Percentiles rank a stretch among this genome's conserved stretches.
Conservation (phyloP, 805 yeast genomes). For the Ogataea nonfermentans region DNA sequence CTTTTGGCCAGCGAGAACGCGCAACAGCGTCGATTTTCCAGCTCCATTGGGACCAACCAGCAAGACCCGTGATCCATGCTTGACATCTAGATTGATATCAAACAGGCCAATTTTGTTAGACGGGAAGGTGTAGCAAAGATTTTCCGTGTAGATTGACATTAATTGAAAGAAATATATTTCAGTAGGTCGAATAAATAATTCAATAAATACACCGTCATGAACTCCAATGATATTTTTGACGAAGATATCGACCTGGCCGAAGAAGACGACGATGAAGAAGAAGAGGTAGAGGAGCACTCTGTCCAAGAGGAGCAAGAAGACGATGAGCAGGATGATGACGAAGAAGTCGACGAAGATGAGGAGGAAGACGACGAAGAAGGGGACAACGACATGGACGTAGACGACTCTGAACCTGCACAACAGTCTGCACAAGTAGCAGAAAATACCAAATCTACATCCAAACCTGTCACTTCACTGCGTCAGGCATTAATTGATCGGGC, state of each 20-base stretch:
- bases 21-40: constrained; percentile 87
- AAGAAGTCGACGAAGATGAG: constrained; percentile 26
- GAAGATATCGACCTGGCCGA: constrained; percentile 27
- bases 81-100: constrained; percentile 58
- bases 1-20: constrained; percentile 87
- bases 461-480: constrained; percentile 10
- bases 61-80: constrained; percentile 72
- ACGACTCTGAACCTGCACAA: constrained; percentile 12
- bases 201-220: constrained; percentile 16
- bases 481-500: constrained; percentile 41
- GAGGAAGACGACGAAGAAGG: constrained; percentile 26
- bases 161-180: too few relatives aligned
- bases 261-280: constrained; percentile 24
- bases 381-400: constrained; percentile 19
- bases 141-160: constrained; percentile 58
- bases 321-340: constrained; percentile 18
- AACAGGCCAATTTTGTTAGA: constrained; percentile 63
- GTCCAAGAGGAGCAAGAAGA: constrained; percentile 17
- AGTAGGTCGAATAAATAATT: too few relatives aligned
- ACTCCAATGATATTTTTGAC: constrained; percentile 27
- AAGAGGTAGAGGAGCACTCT: constrained; percentile 21
- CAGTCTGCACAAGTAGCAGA: not conserved
- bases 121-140: constrained; percentile 70
- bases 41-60: constrained; percentile 96
- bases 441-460: not conserved